phyloP scores from a whole-genome alignment of 176 grass and related monocot genomes.

The Raddia guianensis region DNA sequence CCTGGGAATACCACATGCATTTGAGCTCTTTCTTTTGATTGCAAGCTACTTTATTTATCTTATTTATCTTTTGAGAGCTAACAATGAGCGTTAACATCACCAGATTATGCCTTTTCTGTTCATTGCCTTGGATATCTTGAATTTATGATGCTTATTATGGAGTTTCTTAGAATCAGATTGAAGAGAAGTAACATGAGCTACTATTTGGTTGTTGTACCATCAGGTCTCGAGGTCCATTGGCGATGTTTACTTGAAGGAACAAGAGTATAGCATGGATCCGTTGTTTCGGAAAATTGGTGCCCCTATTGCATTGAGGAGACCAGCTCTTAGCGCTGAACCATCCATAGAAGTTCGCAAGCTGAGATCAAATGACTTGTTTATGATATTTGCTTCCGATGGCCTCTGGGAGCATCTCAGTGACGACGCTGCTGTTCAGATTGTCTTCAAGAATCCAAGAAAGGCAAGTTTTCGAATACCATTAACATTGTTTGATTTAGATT shows the following conservation, averaged over 20 bases:
- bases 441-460: slow-evolving; percentile 79
- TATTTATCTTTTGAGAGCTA: neutral
- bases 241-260: slow-evolving; percentile 90
- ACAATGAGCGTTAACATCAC: neutral
- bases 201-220: slow-evolving; percentile 15
- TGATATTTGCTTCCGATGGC: slow-evolving; percentile 94
- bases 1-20: neutral
- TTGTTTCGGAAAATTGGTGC: slow-evolving; percentile 56
- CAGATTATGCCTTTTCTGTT: neutral
- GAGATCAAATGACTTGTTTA: slow-evolving; percentile 62
- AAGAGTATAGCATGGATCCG: slow-evolving; percentile 65
- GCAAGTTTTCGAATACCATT: slow-evolving; percentile 41
- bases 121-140: slow-evolving; percentile 6
- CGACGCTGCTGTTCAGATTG: slow-evolving; percentile 79
- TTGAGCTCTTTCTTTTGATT: neutral
- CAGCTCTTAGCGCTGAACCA: slow-evolving; percentile 81
- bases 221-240: slow-evolving; percentile 92
- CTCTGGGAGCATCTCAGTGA: slow-evolving; percentile 91
- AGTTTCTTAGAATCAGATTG: neutral
- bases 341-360: slow-evolving; percentile 67
- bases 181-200: neutral
- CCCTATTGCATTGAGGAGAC: slow-evolving; percentile 60
- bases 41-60: neutral
- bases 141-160: slow-evolving; percentile 2
- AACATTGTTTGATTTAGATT: neutral